phyloP scores from a whole-genome alignment of 73 alveolate genomes.

The Blepharisma japonicum region DNA sequence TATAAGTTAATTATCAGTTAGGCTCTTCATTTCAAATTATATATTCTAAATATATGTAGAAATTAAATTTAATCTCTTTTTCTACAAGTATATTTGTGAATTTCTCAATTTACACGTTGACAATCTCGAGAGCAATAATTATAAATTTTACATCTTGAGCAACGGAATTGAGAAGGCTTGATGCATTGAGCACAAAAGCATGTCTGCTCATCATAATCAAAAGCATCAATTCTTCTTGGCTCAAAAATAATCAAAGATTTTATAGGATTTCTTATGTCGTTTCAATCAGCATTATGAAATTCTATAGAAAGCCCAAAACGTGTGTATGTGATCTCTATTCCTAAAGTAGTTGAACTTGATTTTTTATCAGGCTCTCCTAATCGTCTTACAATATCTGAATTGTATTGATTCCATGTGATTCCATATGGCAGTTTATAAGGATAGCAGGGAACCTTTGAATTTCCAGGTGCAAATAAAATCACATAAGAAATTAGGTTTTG shows the following conservation, averaged over 20 bases:
- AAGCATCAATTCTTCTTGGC: not conserved
- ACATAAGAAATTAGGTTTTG: no score
- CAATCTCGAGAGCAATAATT: slow-evolving; percentile 20
- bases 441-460: not conserved
- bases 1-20: no score
- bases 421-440: slow-evolving; percentile 17
- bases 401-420: not conserved
- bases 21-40: no score
- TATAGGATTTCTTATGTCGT: not conserved
- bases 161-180: not conserved
- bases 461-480: no score
- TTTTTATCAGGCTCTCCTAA: slow-evolving; percentile 26
- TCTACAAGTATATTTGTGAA: not conserved
- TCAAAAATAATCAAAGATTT: slow-evolving; percentile 25
- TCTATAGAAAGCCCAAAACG: slow-evolving; percentile 5
- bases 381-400: not conserved
- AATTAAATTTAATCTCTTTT: no score
- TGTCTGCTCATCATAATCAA: not conserved
- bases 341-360: not conserved
- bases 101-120: not conserved
- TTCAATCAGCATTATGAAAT: slow-evolving; percentile 7
- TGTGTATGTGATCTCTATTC: slow-evolving; percentile 3
- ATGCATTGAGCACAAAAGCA: not conserved
- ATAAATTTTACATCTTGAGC: not conserved
- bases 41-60: no score